phyloP scores from a whole-genome alignment of 768 basidiomycete genomes.

The Serpula lacrymans region DNA sequence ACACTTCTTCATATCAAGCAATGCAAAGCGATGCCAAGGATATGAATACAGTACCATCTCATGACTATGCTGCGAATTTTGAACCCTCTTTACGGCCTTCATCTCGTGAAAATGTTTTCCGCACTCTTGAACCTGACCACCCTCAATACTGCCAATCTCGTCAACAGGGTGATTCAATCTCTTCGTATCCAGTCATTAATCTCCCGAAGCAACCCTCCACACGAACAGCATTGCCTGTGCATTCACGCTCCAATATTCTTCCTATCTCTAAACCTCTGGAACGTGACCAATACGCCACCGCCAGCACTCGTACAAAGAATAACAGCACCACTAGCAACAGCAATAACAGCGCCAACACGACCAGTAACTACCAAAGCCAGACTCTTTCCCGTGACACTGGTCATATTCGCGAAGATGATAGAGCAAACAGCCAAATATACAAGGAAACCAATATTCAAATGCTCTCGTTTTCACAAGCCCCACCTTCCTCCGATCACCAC shows the following conservation, averaged over 20 bases:
- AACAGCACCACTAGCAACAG: constrained; percentile 18
- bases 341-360: constrained; percentile 14
- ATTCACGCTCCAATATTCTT: constrained; percentile 3
- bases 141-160: too few species aligned
- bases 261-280: constrained; percentile 5
- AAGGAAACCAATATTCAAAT: too few species aligned
- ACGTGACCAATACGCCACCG: constrained; percentile 9
- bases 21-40: too few species aligned
- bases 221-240: too few species aligned
- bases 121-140: too few species aligned
- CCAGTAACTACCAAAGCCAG: constrained; percentile 14
- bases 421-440: constrained; percentile 7
- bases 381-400: constrained; percentile 21
- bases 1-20: constrained; percentile 6
- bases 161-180: background rate
- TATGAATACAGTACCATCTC: too few species aligned
- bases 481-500: constrained; percentile 12
- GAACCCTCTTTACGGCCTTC: too few species aligned
- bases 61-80: too few species aligned
- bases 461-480: constrained; percentile 12
- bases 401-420: background rate
- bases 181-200: constrained; percentile 1
- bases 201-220: constrained; percentile 3
- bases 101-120: too few species aligned
- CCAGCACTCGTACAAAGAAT: constrained; percentile 20